phyloP scores from a whole-genome alignment of 805 yeast genomes.

The Hanseniaspora lachancei region DNA sequence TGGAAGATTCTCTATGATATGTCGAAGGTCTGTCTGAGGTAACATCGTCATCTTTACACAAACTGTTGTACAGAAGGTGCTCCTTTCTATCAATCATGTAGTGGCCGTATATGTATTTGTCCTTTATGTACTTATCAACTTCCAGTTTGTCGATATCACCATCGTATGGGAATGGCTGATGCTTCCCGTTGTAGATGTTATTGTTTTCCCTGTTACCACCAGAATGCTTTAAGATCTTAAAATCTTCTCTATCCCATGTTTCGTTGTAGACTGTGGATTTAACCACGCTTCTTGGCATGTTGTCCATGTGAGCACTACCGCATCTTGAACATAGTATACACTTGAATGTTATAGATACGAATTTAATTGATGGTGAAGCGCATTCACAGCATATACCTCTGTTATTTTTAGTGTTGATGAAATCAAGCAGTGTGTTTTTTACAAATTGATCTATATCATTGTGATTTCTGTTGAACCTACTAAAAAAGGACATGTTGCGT shows the following conservation, averaged over 20 bases:
- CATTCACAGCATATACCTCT: conserved; percentile 72
- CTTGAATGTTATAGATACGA: conserved; percentile 37
- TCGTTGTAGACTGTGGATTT: conserved; percentile 53
- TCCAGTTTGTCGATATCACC: conserved; percentile 51
- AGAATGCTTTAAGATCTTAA: conserved; percentile 31
- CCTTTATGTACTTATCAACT: conserved; percentile 47
- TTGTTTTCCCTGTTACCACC: conserved; percentile 53
- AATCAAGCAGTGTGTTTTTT: conserved; percentile 42
- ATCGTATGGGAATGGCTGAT: conserved; percentile 59
- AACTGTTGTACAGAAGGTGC: conserved; percentile 21
- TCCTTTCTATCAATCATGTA: conserved; percentile 29
- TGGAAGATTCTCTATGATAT: conserved; percentile 6
- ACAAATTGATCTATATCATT: conserved; percentile 28
- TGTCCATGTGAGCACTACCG: conserved; percentile 59
- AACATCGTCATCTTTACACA: conserved; percentile 11
- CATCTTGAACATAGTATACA: conserved; percentile 73
- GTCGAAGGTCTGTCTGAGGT: conserved; percentile 6
- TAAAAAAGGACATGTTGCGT: neutral
- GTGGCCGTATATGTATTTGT: conserved; percentile 55
- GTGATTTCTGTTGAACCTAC: neutral
- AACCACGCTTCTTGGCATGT: conserved; percentile 48
- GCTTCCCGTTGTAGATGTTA: conserved; percentile 53
- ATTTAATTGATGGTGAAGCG: conserved; percentile 47
- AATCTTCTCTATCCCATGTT: conserved; percentile 47
- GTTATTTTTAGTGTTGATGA: conserved; percentile 48